These are phyloP conservation scores for Melanopsichium pennsylvanicum DNA, from an alignment of 1,284 basidiomycete species.

Conservation along the genomic window DNA sequence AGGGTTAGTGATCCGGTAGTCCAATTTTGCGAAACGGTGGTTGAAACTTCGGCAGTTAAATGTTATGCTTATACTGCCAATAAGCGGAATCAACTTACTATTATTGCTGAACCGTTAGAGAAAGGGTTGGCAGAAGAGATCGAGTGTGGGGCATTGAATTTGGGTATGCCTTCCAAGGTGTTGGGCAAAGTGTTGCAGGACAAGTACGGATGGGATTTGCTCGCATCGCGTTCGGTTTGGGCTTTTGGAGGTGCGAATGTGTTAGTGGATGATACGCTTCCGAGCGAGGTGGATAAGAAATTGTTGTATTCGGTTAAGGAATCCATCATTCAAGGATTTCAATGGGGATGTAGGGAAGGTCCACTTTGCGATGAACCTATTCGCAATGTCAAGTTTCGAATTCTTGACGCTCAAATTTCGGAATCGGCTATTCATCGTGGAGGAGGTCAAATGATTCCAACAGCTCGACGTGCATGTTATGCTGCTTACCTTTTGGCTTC, in stretches of 20 bases:
- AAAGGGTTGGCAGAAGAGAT: constrained; percentile 64
- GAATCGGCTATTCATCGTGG: constrained; percentile 98
- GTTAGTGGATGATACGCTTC: constrained; percentile 92
- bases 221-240: constrained; percentile 98
- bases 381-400: constrained; percentile 96
- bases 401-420: constrained; percentile 87
- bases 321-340: constrained; percentile 97
- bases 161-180: constrained; percentile 52
- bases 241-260: constrained; percentile 95
- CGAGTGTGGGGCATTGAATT: constrained; percentile 53
- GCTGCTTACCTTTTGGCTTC: constrained; percentile 91
- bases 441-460: constrained; percentile 97
- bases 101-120: constrained; percentile 63
- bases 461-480: constrained; percentile 94
- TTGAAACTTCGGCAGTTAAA: constrained; percentile 96
- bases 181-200: constrained; percentile 60
- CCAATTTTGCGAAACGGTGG: constrained; percentile 96
- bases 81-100: constrained; percentile 74
- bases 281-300: constrained; percentile 95
- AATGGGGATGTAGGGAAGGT: constrained; percentile 97
- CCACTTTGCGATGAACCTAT: constrained; percentile 98
- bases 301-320: constrained; percentile 87
- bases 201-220: constrained; percentile 96
- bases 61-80: constrained; percentile 99
- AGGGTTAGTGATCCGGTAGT: constrained; percentile 99